Evolutionary conservation across 352 stramenopile genomes (phyloP).

Genomic region (Pythium myriotylum): DNA sequence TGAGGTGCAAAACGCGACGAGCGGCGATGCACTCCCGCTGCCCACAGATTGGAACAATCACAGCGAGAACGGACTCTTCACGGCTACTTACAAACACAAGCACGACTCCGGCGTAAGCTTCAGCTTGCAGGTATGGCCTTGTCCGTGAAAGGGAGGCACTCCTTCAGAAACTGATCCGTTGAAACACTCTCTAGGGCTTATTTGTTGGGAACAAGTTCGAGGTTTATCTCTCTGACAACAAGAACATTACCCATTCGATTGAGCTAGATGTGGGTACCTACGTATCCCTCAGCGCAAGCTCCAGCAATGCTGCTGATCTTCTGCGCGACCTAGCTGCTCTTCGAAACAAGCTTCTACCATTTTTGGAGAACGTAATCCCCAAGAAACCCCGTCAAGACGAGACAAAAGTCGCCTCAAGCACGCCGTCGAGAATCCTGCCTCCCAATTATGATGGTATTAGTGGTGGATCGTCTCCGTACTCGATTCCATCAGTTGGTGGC

Average conservation of each 20-base stretch:
- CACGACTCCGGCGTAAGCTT: conserved; percentile 58
- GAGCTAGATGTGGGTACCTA: conserved; percentile 60
- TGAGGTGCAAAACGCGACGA: conserved; percentile 27
- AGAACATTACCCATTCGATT: conserved; percentile 70
- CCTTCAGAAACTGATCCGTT: too few species aligned
- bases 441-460: conserved; percentile 1
- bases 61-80: conserved; percentile 66
- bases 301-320: conserved; percentile 37
- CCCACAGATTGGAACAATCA: conserved; percentile 62
- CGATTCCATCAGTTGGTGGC: conserved; percentile 54
- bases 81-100: conserved; percentile 52
- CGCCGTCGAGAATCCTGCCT: conserved; percentile 5
- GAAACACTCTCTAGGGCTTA: conserved; percentile 67
- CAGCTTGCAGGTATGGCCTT: conserved; percentile 52
- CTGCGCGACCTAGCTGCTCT: conserved; percentile 56
- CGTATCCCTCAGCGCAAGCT: conserved; percentile 32
- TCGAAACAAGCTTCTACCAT: conserved; percentile 53
- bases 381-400: conserved; percentile 29
- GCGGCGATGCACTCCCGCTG: conserved; percentile 35
- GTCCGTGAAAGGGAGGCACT: neutral
- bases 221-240: conserved; percentile 73
- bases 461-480: conserved; percentile 29
- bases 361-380: conserved; percentile 57
- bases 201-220: conserved; percentile 81
- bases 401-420: neutral